These are phyloP conservation scores for Pseudoturritis turrita DNA, from an alignment of 345 rosid species.

Conservation along the genomic window DNA sequence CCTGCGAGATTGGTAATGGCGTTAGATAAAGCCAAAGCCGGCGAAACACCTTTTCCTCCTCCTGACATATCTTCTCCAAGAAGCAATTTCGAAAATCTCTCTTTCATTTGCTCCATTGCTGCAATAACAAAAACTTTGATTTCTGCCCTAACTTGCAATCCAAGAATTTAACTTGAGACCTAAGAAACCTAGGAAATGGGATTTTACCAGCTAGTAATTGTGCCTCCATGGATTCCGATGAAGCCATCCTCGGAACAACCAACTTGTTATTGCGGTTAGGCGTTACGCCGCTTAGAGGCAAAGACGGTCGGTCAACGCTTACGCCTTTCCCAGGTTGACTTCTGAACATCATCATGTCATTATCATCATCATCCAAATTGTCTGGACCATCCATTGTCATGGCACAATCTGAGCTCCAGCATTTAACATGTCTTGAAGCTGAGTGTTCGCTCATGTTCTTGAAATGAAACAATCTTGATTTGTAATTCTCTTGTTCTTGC, in stretches of 20 bases:
- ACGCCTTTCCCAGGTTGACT: slow-evolving; percentile 25
- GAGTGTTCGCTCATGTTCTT: slow-evolving; percentile 40
- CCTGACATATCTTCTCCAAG: slow-evolving; percentile 83
- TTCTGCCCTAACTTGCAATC: background rate
- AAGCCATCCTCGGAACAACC: background rate
- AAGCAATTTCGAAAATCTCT: slow-evolving; percentile 54
- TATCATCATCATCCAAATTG: slow-evolving; percentile 8
- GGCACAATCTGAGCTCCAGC: slow-evolving; percentile 47
- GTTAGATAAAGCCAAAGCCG: slow-evolving; percentile 68
- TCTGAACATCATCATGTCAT: slow-evolving; percentile 24
- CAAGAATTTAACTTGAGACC: background rate
- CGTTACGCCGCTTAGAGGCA: slow-evolving; percentile 20
- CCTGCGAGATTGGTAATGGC: slow-evolving; percentile 51
- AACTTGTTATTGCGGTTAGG: slow-evolving; percentile 24
- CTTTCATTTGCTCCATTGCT: slow-evolving; percentile 67
- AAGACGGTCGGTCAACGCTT: slow-evolving; percentile 28
- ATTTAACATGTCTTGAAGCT: slow-evolving; percentile 42
- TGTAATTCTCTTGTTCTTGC: slow-evolving; percentile 58
- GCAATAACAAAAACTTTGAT: slow-evolving; percentile 1
- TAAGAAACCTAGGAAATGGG: background rate
- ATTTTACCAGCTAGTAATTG: slow-evolving; percentile 29
- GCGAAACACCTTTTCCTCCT: slow-evolving; percentile 77
- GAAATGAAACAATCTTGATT: slow-evolving; percentile 61
- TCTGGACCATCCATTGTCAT: slow-evolving; percentile 27
- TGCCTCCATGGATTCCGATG: slow-evolving; percentile 34